Conservation (phyloP, 2,329 filamentous ascomycete species). For the Calcarisporium arbuscula region DNA sequence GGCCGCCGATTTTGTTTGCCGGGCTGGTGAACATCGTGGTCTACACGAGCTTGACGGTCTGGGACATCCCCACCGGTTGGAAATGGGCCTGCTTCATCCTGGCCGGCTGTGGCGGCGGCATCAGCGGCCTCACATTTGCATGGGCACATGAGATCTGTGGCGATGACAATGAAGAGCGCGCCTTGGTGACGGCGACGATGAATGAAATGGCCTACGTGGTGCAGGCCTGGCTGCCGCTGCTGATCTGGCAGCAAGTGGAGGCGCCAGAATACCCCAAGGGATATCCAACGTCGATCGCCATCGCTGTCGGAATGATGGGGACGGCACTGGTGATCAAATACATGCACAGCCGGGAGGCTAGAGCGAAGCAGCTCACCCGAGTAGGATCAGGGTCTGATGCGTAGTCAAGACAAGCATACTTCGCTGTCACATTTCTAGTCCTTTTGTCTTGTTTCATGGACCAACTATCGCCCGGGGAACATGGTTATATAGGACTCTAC, state of each 20-base stretch:
- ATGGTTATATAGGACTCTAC: no score
- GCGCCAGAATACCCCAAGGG: conserved; percentile 56
- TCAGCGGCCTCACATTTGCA: conserved; percentile 39
- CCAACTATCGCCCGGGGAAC: no score
- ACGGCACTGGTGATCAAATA: conserved; percentile 41
- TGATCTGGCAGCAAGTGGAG: conserved; percentile 61
- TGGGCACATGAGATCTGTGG: conserved; percentile 46
- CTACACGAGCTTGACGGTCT: conserved; percentile 33
- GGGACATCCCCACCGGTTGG: conserved; percentile 44
- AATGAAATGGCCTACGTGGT: conserved; percentile 65
- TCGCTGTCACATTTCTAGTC: no score
- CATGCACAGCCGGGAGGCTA: conserved; percentile 36
- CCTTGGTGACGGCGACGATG: conserved; percentile 59
- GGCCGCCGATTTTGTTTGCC: conserved; percentile 57
- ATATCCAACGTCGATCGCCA: conserved; percentile 46
- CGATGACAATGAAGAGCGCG: conserved; percentile 56
- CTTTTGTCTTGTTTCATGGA: no score
- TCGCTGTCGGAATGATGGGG: conserved; percentile 43
- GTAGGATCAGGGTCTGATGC: no score
- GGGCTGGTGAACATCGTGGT: conserved; percentile 35
- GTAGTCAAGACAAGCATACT: no score
- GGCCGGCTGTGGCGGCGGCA: conserved; percentile 42
- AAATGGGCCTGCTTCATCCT: conserved; percentile 60
- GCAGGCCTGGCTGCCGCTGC: conserved; percentile 61
- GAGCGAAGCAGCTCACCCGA: no score